phyloP scores from a whole-genome alignment of 345 rosid genomes.

The Corymbia maculata region DNA sequence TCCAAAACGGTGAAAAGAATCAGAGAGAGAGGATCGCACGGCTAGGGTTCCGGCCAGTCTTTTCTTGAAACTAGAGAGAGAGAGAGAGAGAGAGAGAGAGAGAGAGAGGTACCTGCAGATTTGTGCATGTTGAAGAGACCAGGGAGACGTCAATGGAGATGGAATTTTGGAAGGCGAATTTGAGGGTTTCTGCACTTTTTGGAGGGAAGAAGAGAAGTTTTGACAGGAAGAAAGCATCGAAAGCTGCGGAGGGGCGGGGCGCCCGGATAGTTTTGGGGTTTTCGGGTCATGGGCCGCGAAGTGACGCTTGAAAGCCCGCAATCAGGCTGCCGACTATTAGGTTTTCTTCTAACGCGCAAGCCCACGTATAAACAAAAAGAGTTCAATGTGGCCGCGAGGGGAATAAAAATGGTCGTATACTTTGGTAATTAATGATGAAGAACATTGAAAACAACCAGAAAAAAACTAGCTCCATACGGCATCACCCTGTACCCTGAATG shows the following conservation, averaged over 20 bases:
- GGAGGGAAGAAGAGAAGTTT: neutral
- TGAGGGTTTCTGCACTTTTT: neutral
- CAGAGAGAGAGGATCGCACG: neutral
- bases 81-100: neutral
- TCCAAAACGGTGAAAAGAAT: neutral
- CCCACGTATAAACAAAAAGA: neutral
- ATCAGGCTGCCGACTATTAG: neutral
- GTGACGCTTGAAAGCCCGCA: neutral
- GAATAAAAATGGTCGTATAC: neutral
- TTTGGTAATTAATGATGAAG: neutral
- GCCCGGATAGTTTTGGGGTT: neutral
- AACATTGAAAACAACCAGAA: neutral
- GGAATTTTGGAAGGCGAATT: too few relatives aligned
- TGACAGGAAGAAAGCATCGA: neutral
- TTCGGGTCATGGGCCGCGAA: neutral
- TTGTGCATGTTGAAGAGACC: neutral
- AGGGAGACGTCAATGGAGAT: neutral
- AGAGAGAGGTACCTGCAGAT: neutral
- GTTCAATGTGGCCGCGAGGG: neutral
- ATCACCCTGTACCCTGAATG: fast-evolving
- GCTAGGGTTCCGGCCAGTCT: neutral
- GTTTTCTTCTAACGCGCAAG: neutral
- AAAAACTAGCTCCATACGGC: neutral
- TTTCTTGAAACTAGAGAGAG: neutral
- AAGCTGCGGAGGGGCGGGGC: neutral